Conservation (phyloP, 2,329 filamentous ascomycete genomes). For the Venturia aucupariae region DNA sequence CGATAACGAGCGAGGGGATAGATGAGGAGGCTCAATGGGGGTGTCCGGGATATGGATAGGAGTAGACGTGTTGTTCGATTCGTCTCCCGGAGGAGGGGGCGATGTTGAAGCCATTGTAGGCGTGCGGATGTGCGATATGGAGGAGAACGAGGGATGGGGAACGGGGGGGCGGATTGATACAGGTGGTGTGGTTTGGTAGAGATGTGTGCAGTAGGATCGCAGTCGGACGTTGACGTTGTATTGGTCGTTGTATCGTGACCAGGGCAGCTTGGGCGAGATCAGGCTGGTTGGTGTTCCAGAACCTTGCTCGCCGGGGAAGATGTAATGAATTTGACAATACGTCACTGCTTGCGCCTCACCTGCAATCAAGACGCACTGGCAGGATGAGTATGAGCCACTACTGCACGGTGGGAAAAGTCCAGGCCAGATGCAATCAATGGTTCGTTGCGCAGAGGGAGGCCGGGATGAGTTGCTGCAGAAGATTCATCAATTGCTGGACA, state of each 20-base stretch:
- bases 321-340: background rate
- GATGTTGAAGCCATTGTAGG: background rate
- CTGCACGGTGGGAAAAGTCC: background rate
- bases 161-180: background rate
- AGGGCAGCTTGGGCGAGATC: background rate
- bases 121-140: background rate
- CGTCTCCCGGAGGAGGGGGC: background rate
- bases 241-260: background rate
- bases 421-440: background rate
- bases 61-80: background rate
- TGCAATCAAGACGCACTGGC: slow-evolving; percentile 1
- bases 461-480: too few relatives aligned
- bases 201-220: background rate
- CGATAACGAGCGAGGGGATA: slow-evolving; percentile 49
- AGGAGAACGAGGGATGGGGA: background rate
- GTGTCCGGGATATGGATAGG: background rate
- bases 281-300: background rate
- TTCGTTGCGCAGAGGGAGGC: background rate
- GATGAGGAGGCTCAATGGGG: slow-evolving; percentile 34
- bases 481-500: too few relatives aligned
- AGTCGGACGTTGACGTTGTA: background rate
- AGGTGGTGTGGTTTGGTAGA: background rate
- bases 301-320: background rate
- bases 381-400: slow-evolving; percentile 1
- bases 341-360: slow-evolving; percentile 1